A percentile compares a stretch with the other conserved stretches of the same genome.
Evolutionary conservation across 257 asterid species (phyloP).

Genomic region (Solanum ossicruentum): DNA sequence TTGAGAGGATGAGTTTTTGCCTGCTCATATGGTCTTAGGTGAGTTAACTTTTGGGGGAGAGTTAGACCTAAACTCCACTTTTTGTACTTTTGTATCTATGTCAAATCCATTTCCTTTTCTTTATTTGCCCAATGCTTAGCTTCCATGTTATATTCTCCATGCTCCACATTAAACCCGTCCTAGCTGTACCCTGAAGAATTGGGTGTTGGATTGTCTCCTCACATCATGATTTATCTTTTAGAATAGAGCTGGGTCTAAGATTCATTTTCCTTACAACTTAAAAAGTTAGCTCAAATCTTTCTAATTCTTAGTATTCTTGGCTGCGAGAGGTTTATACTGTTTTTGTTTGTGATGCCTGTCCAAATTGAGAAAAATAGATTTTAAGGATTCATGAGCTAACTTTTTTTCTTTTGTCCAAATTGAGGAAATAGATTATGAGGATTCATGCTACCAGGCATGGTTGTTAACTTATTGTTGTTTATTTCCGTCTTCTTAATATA

Average conservation of each 20-base stretch:
- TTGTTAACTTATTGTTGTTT: background rate
- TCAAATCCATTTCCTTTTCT: background rate
- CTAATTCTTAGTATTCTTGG: background rate
- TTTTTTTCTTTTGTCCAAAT: background rate
- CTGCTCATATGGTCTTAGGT: background rate
- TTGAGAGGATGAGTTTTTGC: background rate
- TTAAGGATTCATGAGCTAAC: background rate
- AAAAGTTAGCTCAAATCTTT: background rate
- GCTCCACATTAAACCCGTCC: background rate
- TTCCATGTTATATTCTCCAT: background rate
- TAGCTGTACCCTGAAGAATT: background rate
- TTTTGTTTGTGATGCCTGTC: background rate
- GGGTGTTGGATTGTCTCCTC: background rate
- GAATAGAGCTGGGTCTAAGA: background rate
- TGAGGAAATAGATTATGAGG: background rate
- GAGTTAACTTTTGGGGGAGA: background rate
- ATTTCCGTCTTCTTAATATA: background rate
- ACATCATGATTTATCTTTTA: background rate
- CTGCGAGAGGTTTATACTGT: background rate
- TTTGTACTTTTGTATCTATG: background rate
- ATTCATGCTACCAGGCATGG: background rate
- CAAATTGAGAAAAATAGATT: background rate
- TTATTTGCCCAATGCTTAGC: background rate
- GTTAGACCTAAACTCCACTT: background rate
- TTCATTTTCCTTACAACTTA: background rate